Conservation (phyloP, 208 protist species). For the Acanthamoeba culbertsoni region DNA sequence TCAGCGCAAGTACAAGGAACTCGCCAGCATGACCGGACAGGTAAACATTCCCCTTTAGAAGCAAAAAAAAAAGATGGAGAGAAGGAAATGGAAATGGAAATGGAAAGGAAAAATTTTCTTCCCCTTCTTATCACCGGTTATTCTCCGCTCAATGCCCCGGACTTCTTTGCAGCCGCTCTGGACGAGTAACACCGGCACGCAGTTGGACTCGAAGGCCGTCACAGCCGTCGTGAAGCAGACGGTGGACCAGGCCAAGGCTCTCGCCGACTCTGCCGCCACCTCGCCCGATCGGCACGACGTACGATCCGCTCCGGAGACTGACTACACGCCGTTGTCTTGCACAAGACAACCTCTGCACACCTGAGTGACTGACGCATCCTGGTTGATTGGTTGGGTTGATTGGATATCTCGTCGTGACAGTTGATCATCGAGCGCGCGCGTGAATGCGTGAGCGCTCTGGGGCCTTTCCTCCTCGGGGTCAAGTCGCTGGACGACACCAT, state of each 20-base stretch:
- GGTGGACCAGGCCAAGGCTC: not conserved
- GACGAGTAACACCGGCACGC: not conserved
- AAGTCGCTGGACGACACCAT: not conserved
- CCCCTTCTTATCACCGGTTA: too few species aligned
- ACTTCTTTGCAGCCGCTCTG: not conserved
- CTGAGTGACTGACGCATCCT: too few species aligned
- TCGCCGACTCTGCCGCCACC: not conserved
- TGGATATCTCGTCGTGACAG: not conserved
- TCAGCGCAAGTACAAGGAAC: slow-evolving; percentile 11
- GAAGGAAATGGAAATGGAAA: too few species aligned
- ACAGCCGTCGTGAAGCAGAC: not conserved
- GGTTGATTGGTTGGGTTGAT: not conserved
- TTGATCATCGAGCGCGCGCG: not conserved
- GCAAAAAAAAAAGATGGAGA: too few species aligned
- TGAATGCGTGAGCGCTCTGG: not conserved
- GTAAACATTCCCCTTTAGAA: too few species aligned
- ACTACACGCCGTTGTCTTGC: not conserved
- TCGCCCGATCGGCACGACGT: not conserved
- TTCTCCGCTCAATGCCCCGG: not conserved
- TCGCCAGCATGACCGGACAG: slow-evolving; percentile 28
- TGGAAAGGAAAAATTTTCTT: too few species aligned
- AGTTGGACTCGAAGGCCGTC: not conserved
- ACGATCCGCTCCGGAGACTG: not conserved
- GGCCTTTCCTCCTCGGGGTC: not conserved
- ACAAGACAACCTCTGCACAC: too few species aligned